Evolutionary conservation across 2,329 filamentous ascomycete genomes (phyloP).

Genomic region (Penicillium polonicum): DNA sequence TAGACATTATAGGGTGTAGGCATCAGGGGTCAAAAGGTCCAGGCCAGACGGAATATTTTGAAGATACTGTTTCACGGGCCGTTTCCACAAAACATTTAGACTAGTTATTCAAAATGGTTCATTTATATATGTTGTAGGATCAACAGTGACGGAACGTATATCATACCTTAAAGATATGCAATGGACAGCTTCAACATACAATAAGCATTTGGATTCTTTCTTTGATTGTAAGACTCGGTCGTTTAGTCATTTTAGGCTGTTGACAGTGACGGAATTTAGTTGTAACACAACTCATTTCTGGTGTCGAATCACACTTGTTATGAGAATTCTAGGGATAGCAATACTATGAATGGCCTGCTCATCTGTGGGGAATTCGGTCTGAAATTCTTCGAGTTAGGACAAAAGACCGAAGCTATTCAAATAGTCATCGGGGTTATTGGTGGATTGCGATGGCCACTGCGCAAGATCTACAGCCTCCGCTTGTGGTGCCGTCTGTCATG

Average conservation of each 20-base stretch:
- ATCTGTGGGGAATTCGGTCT: neutral
- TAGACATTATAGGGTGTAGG: neutral
- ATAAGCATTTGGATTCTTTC: neutral
- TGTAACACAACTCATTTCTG: constrained; percentile 8
- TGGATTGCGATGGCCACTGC: constrained; percentile 10
- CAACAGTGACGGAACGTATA: neutral
- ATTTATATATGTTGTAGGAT: neutral
- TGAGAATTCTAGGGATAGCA: neutral
- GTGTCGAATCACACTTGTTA: neutral
- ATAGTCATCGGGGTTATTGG: constrained; percentile 10
- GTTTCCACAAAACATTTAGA: neutral
- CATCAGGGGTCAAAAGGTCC: neutral
- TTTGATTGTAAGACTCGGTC: neutral
- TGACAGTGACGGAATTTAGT: neutral
- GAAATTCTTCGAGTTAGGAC: constrained; percentile 4
- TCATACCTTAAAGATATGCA: neutral
- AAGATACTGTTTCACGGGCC: neutral
- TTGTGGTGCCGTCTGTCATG: constrained; percentile 5
- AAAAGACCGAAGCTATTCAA: constrained; percentile 12
- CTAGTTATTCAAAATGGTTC: neutral
- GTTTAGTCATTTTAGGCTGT: neutral
- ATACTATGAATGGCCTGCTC: neutral
- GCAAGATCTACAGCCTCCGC: constrained; percentile 11
- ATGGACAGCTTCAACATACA: neutral
- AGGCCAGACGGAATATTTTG: neutral